Evolutionary conservation across 148 eudicot species (phyloP), one percentile per base, ranked within the genome.

Genomic region (Rhododendron simsii): DNA sequence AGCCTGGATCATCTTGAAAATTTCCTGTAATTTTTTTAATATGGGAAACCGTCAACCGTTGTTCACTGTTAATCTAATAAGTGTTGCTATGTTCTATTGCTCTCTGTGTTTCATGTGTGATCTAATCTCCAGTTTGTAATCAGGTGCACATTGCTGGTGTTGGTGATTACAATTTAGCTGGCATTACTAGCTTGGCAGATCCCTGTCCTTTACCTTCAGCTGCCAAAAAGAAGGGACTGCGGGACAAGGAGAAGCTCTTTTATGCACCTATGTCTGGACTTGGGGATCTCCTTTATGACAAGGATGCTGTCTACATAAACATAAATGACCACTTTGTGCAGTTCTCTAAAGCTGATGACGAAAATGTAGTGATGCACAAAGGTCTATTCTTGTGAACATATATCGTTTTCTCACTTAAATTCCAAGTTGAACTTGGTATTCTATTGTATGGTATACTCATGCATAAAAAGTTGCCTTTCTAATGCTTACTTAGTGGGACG

Each of bases 211-310:
- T 97, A 71, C 99, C 99, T 71, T 95, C 98, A 76, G 98, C 95
- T 86, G 98, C 99, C 86, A 97, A 97, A 85, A 97, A 95, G 92
- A 97, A 96, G 91, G 99, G 99, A 82, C 80, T 97, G 87, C 94
- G 99, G 67, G 99, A 97, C 91, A 97, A 97, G 84, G 99, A 97
- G 79, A 95, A 92, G 88, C 91, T 97, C 30, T 95, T 97, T 89
- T 97, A 97, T 91, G 99, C 98, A 39, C 99, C 99, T 86, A 94
- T 97, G 99, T 95, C 98, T 84, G 98, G 99, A 50, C 87, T 97
- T 82, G 99, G 98, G 47, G 98, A 95, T 90, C 96, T 97, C 10
- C 75, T 95, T 16, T 93, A 94, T 91, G 99, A 95, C 86, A 95
- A 95, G 87, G 98, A 95, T 95, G 99, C 96, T 86, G 93, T 97